phyloP scores from a whole-genome alignment of 495 filamentous ascomycete genomes.

The Talaromyces proteolyticus region DNA sequence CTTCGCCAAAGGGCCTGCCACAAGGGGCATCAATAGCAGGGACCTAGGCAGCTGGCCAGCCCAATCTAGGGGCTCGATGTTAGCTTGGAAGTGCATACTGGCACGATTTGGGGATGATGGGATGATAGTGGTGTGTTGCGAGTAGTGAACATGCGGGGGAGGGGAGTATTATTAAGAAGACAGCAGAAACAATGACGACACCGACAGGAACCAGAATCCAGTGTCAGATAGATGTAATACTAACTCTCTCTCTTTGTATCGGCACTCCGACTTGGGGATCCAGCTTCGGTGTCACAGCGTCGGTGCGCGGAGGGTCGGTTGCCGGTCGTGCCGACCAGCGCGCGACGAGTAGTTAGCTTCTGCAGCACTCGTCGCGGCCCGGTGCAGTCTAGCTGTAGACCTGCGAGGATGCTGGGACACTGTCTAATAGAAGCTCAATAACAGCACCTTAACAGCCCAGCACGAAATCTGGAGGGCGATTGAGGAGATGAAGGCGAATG shows the following conservation, averaged over 20 bases:
- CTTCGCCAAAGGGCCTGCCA: background rate
- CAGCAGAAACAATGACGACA: background rate
- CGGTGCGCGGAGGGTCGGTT: constrained; percentile 2
- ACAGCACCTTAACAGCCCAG: too few relatives aligned
- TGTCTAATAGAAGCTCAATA: too few relatives aligned
- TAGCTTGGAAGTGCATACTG: constrained; percentile 3
- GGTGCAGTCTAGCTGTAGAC: background rate
- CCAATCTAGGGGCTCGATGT: constrained; percentile 4
- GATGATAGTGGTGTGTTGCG: background rate
- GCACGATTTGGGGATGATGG: background rate
- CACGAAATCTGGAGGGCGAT: too few relatives aligned
- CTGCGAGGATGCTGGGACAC: too few relatives aligned
- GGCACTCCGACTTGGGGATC: too few relatives aligned
- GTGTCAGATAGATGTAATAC: too few relatives aligned
- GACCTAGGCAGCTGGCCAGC: constrained; percentile 5
- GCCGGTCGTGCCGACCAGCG: background rate
- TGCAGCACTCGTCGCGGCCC: too few relatives aligned
- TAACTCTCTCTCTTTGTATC: too few relatives aligned
- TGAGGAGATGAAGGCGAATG: background rate
- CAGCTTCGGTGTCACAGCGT: too few relatives aligned
- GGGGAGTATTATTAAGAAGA: too few relatives aligned
- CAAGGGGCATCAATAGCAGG: background rate
- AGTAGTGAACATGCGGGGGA: too few relatives aligned
- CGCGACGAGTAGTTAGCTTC: background rate
- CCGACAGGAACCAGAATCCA: too few relatives aligned